Percentiles rank a stretch among this genome's conserved stretches.
phyloP scores from a whole-genome alignment of 257 asterid genomes.

The Gentiana macrophylla region DNA sequence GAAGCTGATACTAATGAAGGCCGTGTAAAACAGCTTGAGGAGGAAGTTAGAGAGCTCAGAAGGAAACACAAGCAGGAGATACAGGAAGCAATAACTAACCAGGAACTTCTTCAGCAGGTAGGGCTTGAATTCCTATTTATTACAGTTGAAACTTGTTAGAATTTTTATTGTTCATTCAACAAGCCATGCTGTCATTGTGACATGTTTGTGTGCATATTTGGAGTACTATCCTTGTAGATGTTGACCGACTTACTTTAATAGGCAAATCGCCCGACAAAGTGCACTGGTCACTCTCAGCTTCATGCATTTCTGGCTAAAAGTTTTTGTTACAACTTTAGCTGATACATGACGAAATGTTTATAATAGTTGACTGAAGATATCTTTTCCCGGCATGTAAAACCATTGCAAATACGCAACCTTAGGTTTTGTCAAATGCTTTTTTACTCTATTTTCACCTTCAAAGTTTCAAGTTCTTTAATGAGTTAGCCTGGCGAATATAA shows the following conservation, averaged over 20 bases:
- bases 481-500: too few species aligned
- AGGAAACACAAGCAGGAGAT: slow-evolving; percentile 86
- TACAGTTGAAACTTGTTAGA: neutral
- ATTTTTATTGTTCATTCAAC: neutral
- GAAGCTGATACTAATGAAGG: slow-evolving; percentile 90
- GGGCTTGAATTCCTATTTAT: slow-evolving; percentile 5
- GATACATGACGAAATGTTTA: too few species aligned
- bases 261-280: too few species aligned
- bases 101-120: slow-evolving; percentile 91
- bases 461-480: too few species aligned
- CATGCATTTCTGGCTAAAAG: neutral
- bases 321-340: too few species aligned
- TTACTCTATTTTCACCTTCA: too few species aligned
- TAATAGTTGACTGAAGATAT: too few species aligned
- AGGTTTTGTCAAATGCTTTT: too few species aligned
- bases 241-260: neutral
- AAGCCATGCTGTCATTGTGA: neutral
- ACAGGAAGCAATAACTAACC: slow-evolving; percentile 67
- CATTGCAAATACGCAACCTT: too few species aligned
- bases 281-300: neutral
- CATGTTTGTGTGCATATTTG: neutral
- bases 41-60: slow-evolving; percentile 68
- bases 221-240: neutral
- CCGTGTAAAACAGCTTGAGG: slow-evolving; percentile 69
- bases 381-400: too few species aligned